phyloP scores from a whole-genome alignment of 495 filamentous ascomycete species.

The Annulohypoxylon nitens region DNA sequence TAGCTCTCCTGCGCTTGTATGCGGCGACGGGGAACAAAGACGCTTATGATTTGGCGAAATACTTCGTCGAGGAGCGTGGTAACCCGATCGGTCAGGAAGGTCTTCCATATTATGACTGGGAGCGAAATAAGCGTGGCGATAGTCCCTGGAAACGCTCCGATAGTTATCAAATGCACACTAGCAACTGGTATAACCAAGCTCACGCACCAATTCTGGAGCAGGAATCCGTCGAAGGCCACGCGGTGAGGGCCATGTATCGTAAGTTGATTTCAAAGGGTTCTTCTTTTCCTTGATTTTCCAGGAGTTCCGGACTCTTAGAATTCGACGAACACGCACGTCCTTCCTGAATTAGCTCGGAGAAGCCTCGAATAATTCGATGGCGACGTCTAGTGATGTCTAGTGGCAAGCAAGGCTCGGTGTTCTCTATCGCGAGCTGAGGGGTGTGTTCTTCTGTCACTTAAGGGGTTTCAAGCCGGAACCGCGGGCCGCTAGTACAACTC shows the following conservation, averaged over 20 bases:
- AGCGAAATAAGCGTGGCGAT: conserved; percentile 65
- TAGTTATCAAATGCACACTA: conserved; percentile 56
- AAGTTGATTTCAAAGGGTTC: conserved; percentile 19
- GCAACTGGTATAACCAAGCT: conserved; percentile 67
- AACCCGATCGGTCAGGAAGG: conserved; percentile 64
- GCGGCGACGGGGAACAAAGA: conserved; percentile 59
- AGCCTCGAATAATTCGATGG: not conserved
- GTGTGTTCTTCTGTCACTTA: conserved; percentile 2
- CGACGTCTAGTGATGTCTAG: not conserved
- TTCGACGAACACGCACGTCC: not conserved
- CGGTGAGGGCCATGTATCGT: conserved; percentile 71
- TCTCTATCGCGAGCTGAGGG: conserved; percentile 1
- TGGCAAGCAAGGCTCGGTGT: conserved; percentile 2
- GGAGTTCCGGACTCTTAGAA: not conserved
- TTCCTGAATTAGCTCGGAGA: not conserved
- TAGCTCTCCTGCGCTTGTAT: conserved; percentile 68
- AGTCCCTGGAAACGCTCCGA: conserved; percentile 58
- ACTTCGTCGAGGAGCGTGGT: conserved; percentile 70
- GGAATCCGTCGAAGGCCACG: conserved; percentile 68
- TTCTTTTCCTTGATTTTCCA: conserved; percentile 48
- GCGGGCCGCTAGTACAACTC: not conserved
- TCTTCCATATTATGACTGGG: conserved; percentile 65
- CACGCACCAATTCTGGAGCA: conserved; percentile 68
- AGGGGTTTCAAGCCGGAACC: not conserved
- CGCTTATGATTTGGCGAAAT: conserved; percentile 64